A percentile compares a stretch with the other conserved stretches of the same genome.
Evolutionary conservation across 768 basidiomycete species (phyloP).

Genomic region (Kwoniella dejecticola): DNA sequence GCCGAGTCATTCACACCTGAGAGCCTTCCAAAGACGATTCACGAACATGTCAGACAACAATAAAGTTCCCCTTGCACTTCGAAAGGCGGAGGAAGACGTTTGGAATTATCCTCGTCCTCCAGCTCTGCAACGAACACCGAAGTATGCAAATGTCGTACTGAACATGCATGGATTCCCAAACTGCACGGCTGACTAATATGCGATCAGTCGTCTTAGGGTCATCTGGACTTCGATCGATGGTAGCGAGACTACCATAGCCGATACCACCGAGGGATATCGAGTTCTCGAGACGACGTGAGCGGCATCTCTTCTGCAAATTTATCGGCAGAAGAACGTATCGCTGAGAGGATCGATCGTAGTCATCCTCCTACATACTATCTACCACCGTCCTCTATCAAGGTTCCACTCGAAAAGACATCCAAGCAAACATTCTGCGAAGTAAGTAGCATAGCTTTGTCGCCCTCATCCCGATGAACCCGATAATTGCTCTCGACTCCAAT

Average conservation of each 20-base stretch:
- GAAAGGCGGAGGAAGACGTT: conserved; percentile 48
- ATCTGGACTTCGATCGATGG: conserved; percentile 35
- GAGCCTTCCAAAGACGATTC: neutral
- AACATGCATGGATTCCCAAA: no score
- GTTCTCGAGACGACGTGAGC: conserved; percentile 52
- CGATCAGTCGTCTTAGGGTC: conserved; percentile 45
- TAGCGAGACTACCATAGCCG: conserved; percentile 41
- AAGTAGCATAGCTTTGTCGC: neutral
- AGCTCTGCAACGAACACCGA: conserved; percentile 36
- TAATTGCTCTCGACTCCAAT: neutral
- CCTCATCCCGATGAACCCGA: neutral
- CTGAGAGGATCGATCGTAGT: conserved; percentile 17
- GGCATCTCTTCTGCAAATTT: neutral
- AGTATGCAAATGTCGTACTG: no score
- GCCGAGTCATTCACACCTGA: neutral
- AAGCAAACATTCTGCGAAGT: conserved; percentile 51
- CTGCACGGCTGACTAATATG: no score
- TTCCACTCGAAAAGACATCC: conserved; percentile 24
- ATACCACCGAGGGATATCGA: conserved; percentile 44
- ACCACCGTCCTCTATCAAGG: conserved; percentile 31
- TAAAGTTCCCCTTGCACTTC: conserved; percentile 27
- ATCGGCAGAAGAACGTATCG: neutral
- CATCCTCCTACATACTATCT: conserved; percentile 55
- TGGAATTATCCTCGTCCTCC: conserved; percentile 55
- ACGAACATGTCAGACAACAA: neutral